Conservation (phyloP, 2,329 filamentous ascomycete species). For the Eutypa lata region DNA sequence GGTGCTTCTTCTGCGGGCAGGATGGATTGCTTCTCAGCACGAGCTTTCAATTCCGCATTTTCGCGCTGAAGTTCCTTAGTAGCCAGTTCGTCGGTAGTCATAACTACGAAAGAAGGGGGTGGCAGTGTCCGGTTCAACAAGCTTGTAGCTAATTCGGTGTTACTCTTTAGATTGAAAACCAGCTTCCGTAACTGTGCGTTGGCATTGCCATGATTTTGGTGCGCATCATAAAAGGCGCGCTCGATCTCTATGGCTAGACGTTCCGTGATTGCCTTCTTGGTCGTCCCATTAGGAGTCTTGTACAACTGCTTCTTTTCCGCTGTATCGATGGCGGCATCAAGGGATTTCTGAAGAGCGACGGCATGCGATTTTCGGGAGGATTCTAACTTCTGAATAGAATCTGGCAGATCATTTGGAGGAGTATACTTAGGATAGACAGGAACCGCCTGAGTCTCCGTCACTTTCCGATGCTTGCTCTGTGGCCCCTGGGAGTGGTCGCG, state of each 20-base stretch:
- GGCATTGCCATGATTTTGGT: conserved; percentile 49
- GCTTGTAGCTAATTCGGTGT: conserved; percentile 71
- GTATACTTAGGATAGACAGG: conserved; percentile 39
- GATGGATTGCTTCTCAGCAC: conserved; percentile 79
- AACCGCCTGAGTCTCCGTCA: conserved; percentile 46
- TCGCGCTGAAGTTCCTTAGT: conserved; percentile 83
- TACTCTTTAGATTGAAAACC: conserved; percentile 84
- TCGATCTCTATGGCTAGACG: conserved; percentile 77
- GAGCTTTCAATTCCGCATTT: conserved; percentile 72
- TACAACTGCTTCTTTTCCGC: conserved; percentile 66
- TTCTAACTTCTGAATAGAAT: conserved; percentile 53
- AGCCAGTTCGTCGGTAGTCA: conserved; percentile 88
- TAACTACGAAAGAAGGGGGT: conserved; percentile 75
- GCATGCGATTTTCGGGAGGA: conserved; percentile 66
- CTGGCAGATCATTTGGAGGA: conserved; percentile 49
- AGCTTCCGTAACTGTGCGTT: conserved; percentile 68
- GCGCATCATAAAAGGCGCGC: conserved; percentile 60
- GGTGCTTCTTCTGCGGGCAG: conserved; percentile 72
- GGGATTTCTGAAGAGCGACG: conserved; percentile 66
- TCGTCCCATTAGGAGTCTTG: conserved; percentile 60
- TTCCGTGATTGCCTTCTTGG: conserved; percentile 63
- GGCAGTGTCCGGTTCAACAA: conserved; percentile 71
- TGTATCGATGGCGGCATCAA: conserved; percentile 62
- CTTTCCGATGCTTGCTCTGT: conserved; percentile 50
- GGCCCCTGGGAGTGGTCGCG: conserved; percentile 54